Conservation (phyloP, 2,329 filamentous ascomycete species). For the Stachybotrys chlorohalonatus region DNA sequence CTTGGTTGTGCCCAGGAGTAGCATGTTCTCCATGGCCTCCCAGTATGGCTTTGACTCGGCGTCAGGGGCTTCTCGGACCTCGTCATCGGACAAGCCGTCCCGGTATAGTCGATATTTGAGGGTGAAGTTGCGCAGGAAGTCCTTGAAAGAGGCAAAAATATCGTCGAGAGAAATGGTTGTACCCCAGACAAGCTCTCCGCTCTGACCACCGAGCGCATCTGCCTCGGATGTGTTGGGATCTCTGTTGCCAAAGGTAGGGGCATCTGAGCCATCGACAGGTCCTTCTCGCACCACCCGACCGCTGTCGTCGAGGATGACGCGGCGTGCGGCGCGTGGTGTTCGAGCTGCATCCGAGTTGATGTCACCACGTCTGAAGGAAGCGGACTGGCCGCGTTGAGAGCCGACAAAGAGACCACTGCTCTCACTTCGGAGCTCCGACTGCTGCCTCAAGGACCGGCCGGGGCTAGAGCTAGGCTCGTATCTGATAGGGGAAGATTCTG, state of each 20-base stretch:
- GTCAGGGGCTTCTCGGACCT: constrained; percentile 59
- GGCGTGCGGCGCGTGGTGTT: constrained; percentile 41
- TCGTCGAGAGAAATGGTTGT: constrained; percentile 93
- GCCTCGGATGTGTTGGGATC: constrained; percentile 89
- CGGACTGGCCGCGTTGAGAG: constrained; percentile 50
- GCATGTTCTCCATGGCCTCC: constrained; percentile 81
- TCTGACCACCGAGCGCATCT: constrained; percentile 72
- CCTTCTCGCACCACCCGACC: constrained; percentile 50
- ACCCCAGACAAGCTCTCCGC: constrained; percentile 85
- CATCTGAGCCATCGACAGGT: constrained; percentile 43
- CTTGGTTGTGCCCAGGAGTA: constrained; percentile 72
- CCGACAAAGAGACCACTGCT: constrained; percentile 79
- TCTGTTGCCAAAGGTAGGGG: constrained; percentile 50
- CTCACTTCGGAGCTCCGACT: constrained; percentile 69
- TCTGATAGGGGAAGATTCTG: constrained; percentile 86
- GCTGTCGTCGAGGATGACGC: constrained; percentile 49
- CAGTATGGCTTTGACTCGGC: constrained; percentile 76
- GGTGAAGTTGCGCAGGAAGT: constrained; percentile 86
- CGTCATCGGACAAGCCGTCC: constrained; percentile 71
- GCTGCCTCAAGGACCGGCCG: constrained; percentile 50
- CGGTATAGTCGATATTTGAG: constrained; percentile 89
- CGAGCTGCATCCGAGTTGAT: constrained; percentile 72
- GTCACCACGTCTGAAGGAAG: constrained; percentile 59
- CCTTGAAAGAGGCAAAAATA: constrained; percentile 78
- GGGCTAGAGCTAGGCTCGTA: constrained; percentile 89